Base-by-base conservation (phyloP, 2,329 filamentous ascomycete species). In the Diaporthe sp. region DNA sequence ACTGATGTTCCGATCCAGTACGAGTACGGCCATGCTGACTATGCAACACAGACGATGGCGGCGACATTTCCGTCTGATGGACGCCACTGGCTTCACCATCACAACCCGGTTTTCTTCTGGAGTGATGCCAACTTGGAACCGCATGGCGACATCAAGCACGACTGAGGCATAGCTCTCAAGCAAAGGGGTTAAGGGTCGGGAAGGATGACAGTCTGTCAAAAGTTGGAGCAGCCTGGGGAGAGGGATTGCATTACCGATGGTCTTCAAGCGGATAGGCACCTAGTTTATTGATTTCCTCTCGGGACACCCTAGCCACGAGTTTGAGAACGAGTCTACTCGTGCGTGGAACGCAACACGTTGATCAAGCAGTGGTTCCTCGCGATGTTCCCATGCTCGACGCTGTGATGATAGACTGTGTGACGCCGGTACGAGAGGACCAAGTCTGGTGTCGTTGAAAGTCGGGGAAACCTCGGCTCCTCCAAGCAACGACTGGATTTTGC, bases 61-160 rank as follows among this genome's bases (percentile, higher is more conserved):
- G 25, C 58, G 34, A 53, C 42, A 20, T 13, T 60, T 51, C n/a
- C 65, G 28, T 17, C 55, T 47, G 25, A 55, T 76, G 74, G 73
- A 6, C 58, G 65, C 60, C 71, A 74, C 55, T 77, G 76, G 74
- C 65, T 77, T 44, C 72, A 74, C 39, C 71, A 74, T 28, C 61
- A 53, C n/a, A 60, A 76, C 22, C 37, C 71, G 22, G 49, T 72
- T 42, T 72, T 77, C 58, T 74, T 70, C 28, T 76, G 72, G 71
- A 22, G 39, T 28, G 71, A 65, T n/a, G 47, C 39, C 55, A 49
- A 49, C 58, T 37, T 60, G 53, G 71, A 73, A n/a, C 70, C 72
- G 28, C 63, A 53, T 13, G 57, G 20, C 25, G 28, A 49, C 31
- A 17, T 65, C 37, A 44, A 65, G 37, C 71, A 65, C 37, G 37